phyloP scores from a whole-genome alignment of 306 rosid genomes.

The Pachyrhizus erosus region DNA sequence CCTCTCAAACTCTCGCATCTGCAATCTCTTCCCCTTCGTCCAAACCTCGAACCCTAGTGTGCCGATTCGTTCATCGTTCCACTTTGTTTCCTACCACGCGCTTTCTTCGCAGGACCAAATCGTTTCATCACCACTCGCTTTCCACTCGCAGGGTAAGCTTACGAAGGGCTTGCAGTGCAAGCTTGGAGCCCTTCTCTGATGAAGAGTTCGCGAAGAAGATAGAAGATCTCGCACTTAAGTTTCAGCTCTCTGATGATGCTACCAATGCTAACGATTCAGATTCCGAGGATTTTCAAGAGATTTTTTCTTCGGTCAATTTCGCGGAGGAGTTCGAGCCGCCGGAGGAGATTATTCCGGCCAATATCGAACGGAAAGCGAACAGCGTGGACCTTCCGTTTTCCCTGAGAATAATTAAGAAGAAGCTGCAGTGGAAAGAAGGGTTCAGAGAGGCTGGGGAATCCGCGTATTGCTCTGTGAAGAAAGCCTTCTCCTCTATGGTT shows the following conservation, averaged over 20 bases:
- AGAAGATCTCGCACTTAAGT: constrained; percentile 71
- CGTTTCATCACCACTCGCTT: constrained; percentile 41
- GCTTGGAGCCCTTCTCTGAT: constrained; percentile 68
- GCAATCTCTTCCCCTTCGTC: constrained; percentile 61
- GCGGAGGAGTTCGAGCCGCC: constrained; percentile 50
- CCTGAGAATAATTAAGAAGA: constrained; percentile 78
- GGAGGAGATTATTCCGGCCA: constrained; percentile 59
- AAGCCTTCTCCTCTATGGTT: constrained; percentile 90
- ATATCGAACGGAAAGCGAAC: constrained; percentile 82
- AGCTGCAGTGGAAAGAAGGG: constrained; percentile 73
- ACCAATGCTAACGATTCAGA: constrained; percentile 42
- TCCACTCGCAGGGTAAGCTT: constrained; percentile 35
- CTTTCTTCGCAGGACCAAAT: constrained; percentile 54
- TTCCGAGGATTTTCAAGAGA: constrained; percentile 9
- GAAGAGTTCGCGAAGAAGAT: constrained; percentile 83
- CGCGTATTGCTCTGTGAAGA: constrained; percentile 74
- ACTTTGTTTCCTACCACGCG: constrained; percentile 43
- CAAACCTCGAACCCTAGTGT: constrained; percentile 47
- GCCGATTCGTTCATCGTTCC: constrained; percentile 54
- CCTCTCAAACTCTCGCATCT: constrained; percentile 69
- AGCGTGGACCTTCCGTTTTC: constrained; percentile 88
- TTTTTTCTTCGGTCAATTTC: not conserved
- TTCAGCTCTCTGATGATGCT: constrained; percentile 51
- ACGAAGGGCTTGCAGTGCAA: constrained; percentile 66
- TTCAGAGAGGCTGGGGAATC: constrained; percentile 73